Base-by-base conservation (phyloP, 345 rosid species). In the Mallotus nudiflorus region DNA sequence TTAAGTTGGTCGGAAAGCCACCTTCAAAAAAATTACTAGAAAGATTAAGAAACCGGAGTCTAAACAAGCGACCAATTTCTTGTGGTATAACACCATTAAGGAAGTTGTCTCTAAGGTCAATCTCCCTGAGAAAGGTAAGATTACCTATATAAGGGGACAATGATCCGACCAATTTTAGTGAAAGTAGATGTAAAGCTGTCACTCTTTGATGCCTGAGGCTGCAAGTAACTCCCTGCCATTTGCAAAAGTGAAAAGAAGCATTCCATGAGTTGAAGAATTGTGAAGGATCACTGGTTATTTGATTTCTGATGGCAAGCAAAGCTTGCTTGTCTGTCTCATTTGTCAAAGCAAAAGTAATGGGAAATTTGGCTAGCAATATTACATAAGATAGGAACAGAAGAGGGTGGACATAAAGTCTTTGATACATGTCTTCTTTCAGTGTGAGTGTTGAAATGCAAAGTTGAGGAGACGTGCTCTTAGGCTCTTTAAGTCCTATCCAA, bases 101-200 rank as follows among this genome's bases (percentile, higher is more conserved):
- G 1, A 24, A 67, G 45, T 74, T 67, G 24, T 18, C 9, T 15
- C 12, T 9, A 19, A 74, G 72, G 29, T 50, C 15, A 15, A 73
- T 6, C 6, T 4, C 0, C 48, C 63, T 55, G 1, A 72, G 67
- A 27, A 72, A 72, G 15, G 54, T 11, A 4, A 63, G 45, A 19
- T 78, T 78, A n/a, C 73, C 75, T 8, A 74, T 50, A 33, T 62
- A 49, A 16, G 82, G 77, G 50, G 82, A 75, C 2, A 79, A 28
- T 1, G 74, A 25, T 51, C 83, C 83, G 18, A 56, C 66, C 56
- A 75, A 58, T 9, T 69, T 13, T 20, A 55, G 42, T 48, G 58
- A 9, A 27, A 45, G 54, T 52, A 52, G 56, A 20, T 52, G 2
- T 7, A 52, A 19, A 1, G 11, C 28, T 4, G 56, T 52, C 11